Percentiles rank a stretch among this genome's conserved stretches.
Evolutionary conservation across 495 filamentous ascomycete species (phyloP).

Genomic region (Hyaloscypha bicolor): DNA sequence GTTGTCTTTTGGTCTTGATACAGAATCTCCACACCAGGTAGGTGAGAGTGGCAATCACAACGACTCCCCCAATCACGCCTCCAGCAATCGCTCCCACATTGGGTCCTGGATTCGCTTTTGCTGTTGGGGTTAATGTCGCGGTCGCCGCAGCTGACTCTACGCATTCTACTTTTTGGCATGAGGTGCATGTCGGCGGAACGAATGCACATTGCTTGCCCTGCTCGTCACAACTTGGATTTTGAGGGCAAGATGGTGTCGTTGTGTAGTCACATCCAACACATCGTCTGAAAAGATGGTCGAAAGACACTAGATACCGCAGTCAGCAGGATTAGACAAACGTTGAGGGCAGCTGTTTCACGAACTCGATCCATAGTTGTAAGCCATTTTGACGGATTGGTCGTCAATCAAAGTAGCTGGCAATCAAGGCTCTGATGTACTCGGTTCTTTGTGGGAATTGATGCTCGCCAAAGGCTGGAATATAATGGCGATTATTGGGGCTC

Average conservation of each 20-base stretch:
- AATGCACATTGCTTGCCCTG: slow-evolving; percentile 56
- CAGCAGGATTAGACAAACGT: neutral
- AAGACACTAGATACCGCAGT: slow-evolving; percentile 20
- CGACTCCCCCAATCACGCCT: slow-evolving; percentile 79
- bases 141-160: slow-evolving; percentile 45
- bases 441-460: neutral
- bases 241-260: slow-evolving; percentile 35
- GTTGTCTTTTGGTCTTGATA: slow-evolving; percentile 75
- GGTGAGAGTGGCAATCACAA: slow-evolving; percentile 65
- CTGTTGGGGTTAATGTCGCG: slow-evolving; percentile 32
- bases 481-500: neutral
- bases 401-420: neutral
- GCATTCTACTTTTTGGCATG: slow-evolving; percentile 64
- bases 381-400: neutral
- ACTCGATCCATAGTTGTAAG: slow-evolving; percentile 11
- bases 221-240: slow-evolving; percentile 51
- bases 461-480: neutral
- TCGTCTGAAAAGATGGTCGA: slow-evolving; percentile 47
- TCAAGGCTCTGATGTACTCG: neutral
- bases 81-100: slow-evolving; percentile 82
- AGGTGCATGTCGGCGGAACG: slow-evolving; percentile 54
- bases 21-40: slow-evolving; percentile 86
- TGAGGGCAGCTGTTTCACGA: neutral
- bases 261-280: slow-evolving; percentile 44
- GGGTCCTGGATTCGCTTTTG: slow-evolving; percentile 45